A percentile compares a stretch with the other conserved stretches of the same genome.
These are phyloP conservation scores for Ogataea methanolica DNA, from an alignment of 805 yeast genomes.

Conservation along the genomic window DNA sequence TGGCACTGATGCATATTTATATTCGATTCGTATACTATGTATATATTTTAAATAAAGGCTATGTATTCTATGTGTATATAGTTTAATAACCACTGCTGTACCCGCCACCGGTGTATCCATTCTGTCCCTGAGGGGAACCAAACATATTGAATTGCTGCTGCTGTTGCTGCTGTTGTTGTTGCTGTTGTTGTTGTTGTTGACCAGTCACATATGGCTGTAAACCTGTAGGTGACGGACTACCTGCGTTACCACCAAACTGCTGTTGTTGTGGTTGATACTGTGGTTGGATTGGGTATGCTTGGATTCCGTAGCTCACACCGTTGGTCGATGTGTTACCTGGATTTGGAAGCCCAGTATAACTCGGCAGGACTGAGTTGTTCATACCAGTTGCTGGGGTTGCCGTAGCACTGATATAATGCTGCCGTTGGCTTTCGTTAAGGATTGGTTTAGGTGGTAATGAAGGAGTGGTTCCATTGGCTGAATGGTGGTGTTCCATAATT, in stretches of 20 bases:
- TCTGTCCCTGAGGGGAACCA: conserved; percentile 13
- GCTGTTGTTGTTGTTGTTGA: conserved; percentile 17
- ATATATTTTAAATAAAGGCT: too few relatives aligned
- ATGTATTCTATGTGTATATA: too few relatives aligned
- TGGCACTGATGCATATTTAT: too few relatives aligned
- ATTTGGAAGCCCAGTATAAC: background rate
- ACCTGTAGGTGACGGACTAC: too few relatives aligned
- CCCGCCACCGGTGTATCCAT: background rate
- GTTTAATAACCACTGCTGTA: too few relatives aligned
- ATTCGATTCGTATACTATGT: too few relatives aligned
- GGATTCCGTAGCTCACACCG: conserved; percentile 18
- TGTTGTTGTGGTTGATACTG: conserved; percentile 12
- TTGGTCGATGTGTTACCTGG: conserved; percentile 4
- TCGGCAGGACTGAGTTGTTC: background rate
- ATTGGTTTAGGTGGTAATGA: conserved; percentile 29
- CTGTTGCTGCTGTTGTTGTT: conserved; percentile 9
- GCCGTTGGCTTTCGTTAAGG: conserved; percentile 24
- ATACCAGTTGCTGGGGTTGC: conserved; percentile 9
- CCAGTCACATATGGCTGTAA: background rate
- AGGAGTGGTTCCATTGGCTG: conserved; percentile 11
- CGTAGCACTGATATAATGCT: conserved; percentile 21
- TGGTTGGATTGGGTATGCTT: background rate
- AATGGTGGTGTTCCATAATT: conserved; percentile 4
- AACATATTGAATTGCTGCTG: conserved; percentile 7
- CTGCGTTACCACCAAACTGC: background rate